Evolutionary conservation across 2,329 filamentous ascomycete species (phyloP).

Genomic region (Drechslerella stenobrocha): DNA sequence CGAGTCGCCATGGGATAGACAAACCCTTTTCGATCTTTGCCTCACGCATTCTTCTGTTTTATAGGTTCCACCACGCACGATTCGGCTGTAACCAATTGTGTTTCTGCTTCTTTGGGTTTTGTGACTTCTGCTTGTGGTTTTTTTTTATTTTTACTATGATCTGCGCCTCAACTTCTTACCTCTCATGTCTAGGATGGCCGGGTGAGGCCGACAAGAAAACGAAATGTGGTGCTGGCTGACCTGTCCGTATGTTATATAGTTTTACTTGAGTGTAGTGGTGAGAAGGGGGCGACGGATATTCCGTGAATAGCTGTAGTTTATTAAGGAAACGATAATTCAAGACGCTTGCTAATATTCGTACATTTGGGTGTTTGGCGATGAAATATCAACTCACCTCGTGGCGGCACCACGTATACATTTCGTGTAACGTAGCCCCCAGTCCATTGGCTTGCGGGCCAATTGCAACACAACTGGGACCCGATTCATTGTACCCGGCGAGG

Average conservation of each 20-base stretch:
- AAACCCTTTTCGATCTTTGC: slow-evolving; percentile 14
- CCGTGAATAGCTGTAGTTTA: too few species aligned
- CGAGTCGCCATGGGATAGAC: slow-evolving; percentile 6
- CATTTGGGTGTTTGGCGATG: too few species aligned
- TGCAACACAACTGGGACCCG: too few species aligned
- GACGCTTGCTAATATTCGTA: too few species aligned
- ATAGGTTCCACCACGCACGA: slow-evolving; percentile 31
- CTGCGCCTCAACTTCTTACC: slow-evolving; percentile 25
- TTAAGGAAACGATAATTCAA: too few species aligned
- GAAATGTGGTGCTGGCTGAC: slow-evolving; percentile 9
- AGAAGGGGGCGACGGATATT: too few species aligned
- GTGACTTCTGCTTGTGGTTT: slow-evolving; percentile 10
- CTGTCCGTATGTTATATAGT: not conserved
- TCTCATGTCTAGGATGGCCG: slow-evolving; percentile 29
- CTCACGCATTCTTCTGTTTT: slow-evolving; percentile 34
- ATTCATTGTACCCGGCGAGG: too few species aligned
- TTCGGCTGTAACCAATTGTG: slow-evolving; percentile 31
- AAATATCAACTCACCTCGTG: too few species aligned
- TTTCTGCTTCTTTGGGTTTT: slow-evolving; percentile 10
- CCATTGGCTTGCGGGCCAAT: too few species aligned
- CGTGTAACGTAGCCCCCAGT: too few species aligned
- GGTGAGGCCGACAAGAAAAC: slow-evolving; percentile 30
- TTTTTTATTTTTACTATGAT: slow-evolving; percentile 1
- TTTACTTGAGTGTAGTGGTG: not conserved
- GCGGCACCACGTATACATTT: too few species aligned